These are phyloP conservation scores for Rubia balearica DNA, from an alignment of 305 asterid species.

Conservation along the genomic window DNA sequence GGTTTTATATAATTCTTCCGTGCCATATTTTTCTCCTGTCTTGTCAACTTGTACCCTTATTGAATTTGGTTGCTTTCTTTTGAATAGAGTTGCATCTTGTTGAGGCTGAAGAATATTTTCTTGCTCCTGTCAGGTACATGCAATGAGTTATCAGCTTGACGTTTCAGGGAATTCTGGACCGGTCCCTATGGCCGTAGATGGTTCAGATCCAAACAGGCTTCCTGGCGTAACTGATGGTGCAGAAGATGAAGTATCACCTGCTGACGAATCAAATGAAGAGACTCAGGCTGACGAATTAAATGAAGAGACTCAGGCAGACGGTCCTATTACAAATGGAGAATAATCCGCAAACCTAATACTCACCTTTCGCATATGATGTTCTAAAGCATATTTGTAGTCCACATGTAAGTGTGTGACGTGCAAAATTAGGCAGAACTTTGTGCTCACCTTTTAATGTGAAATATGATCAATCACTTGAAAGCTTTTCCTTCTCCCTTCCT, in stretches of 20 bases:
- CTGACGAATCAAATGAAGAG: slow-evolving; percentile 23
- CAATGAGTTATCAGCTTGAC: slow-evolving; percentile 35
- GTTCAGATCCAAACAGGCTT: slow-evolving; percentile 31
- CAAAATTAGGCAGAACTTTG: not conserved
- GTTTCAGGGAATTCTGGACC: slow-evolving; percentile 34
- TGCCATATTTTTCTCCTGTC: not conserved
- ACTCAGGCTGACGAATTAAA: slow-evolving; percentile 20
- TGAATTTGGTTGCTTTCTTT: not conserved
- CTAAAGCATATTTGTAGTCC: not conserved
- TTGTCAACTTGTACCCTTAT: not conserved
- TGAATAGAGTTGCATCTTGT: not conserved
- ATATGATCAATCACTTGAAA: not conserved
- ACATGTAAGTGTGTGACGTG: not conserved
- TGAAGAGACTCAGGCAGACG: slow-evolving; percentile 10
- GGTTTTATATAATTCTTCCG: not conserved
- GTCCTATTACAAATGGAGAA: slow-evolving; percentile 25
- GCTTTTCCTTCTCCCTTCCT: not conserved
- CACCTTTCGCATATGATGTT: not conserved
- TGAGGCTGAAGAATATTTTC: not conserved
- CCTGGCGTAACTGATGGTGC: slow-evolving; percentile 25
- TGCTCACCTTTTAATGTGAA: not conserved
- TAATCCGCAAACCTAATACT: slow-evolving; percentile 15
- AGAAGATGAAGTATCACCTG: slow-evolving; percentile 26
- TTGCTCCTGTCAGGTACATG: slow-evolving; percentile 45
- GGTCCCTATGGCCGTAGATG: slow-evolving; percentile 23